Evolutionary conservation across 352 stramenopile species (phyloP).

Genomic region (Blastocystis sp.): DNA sequence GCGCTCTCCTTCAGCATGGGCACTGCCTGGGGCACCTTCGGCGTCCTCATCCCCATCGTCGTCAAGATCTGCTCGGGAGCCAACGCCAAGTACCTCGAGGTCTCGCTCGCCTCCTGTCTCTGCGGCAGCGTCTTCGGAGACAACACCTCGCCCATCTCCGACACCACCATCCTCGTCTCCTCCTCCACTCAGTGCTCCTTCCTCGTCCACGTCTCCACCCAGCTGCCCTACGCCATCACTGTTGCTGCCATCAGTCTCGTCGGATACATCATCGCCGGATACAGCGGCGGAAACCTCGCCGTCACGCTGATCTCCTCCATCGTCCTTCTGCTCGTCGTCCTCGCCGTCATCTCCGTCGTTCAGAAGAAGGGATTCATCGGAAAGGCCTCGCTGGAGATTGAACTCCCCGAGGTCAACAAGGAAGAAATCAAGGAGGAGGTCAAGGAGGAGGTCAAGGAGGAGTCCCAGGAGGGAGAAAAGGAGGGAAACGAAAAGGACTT

Average conservation of each 20-base stretch:
- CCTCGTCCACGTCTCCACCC: constrained; percentile 63
- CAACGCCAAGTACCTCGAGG: constrained; percentile 71
- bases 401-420: constrained; percentile 13
- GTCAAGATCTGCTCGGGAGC: constrained; percentile 69
- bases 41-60: constrained; percentile 79
- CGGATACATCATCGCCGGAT: constrained; percentile 30
- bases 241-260: background rate
- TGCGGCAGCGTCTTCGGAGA: constrained; percentile 75
- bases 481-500: background rate
- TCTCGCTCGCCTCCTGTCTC: constrained; percentile 76
- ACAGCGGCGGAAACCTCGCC: background rate
- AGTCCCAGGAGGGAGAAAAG: background rate
- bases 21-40: constrained; percentile 77
- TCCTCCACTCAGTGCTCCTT: constrained; percentile 68
- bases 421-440: background rate
- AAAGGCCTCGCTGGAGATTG: background rate
- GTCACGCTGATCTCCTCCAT: constrained; percentile 21
- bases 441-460: background rate
- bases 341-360: background rate
- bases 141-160: constrained; percentile 77
- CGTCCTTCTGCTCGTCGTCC: background rate
- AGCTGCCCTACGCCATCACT: constrained; percentile 63
- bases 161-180: constrained; percentile 77
- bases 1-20: constrained; percentile 78
- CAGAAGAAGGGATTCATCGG: background rate